These are phyloP conservation scores for Pyrenochaeta sp. DNA, from an alignment of 2,329 filamentous ascomycete genomes.

Conservation along the genomic window DNA sequence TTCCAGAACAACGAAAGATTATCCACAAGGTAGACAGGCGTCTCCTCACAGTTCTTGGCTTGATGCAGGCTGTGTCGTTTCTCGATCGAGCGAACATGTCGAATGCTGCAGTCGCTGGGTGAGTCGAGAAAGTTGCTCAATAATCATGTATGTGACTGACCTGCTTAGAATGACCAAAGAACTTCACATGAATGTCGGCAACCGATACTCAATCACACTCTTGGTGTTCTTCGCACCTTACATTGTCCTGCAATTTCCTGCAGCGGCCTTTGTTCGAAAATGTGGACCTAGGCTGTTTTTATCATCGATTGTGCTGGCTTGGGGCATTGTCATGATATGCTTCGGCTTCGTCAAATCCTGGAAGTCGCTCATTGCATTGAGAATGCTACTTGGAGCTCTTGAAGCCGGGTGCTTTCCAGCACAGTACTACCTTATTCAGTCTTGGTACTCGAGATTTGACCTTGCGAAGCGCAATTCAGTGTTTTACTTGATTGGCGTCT, in stretches of 20 bases:
- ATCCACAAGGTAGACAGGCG: conserved; percentile 1
- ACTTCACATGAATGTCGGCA: not conserved
- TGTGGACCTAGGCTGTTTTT: conserved; percentile 1
- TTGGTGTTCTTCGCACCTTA: conserved; percentile 1
- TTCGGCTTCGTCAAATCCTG: conserved; percentile 2
- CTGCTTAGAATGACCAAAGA: not conserved
- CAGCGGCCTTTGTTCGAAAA: not conserved
- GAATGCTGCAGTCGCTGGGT: not conserved
- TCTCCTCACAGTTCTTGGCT: not conserved
- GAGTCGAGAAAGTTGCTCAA: too few species aligned
- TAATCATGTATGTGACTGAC: too few species aligned
- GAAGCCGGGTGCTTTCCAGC: conserved; percentile 22
- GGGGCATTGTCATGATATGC: conserved; percentile 1
- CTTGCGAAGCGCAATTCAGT: conserved; percentile 60
- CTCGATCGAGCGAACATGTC: not conserved
- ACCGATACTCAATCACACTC: not conserved
- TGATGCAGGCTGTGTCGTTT: not conserved
- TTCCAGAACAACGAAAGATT: conserved; percentile 1
- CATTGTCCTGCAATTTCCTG: not conserved
- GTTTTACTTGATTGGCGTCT: conserved; percentile 51
- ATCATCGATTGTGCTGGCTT: not conserved
- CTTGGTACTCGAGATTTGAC: conserved; percentile 65
- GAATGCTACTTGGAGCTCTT: not conserved
- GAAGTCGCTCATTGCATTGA: not conserved
- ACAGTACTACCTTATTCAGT: conserved; percentile 59